A percentile compares a stretch with the other conserved stretches of the same genome.
These are phyloP conservation scores for Sindora glabra DNA, from an alignment of 306 rosid species.

Conservation along the genomic window DNA sequence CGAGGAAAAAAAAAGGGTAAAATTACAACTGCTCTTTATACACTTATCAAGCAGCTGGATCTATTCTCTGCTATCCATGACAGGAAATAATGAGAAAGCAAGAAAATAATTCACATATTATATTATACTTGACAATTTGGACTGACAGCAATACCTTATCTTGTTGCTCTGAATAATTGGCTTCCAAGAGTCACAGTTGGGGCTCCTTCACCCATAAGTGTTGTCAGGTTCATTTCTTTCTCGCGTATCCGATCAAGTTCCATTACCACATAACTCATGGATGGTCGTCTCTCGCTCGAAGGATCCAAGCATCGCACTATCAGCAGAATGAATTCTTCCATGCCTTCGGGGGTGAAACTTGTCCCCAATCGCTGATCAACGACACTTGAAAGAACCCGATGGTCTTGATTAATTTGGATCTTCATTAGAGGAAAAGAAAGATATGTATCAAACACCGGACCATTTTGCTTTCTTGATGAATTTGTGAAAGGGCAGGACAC, in stretches of 20 bases:
- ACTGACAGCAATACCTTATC: constrained; percentile 18
- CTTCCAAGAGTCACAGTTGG: constrained; percentile 73
- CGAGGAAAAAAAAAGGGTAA: not conserved
- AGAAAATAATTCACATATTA: constrained; percentile 36
- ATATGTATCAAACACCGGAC: not conserved
- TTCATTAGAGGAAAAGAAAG: constrained; percentile 2
- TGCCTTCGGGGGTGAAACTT: constrained; percentile 70
- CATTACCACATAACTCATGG: constrained; percentile 62
- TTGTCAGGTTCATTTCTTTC: constrained; percentile 75
- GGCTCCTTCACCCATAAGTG: constrained; percentile 84
- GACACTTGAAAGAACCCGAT: constrained; percentile 23
- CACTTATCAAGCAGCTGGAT: constrained; percentile 60
- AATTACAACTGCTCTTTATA: constrained; percentile 47
- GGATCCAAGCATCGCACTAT: constrained; percentile 42
- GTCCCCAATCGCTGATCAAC: constrained; percentile 57
- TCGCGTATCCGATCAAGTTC: constrained; percentile 71
- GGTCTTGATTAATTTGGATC: constrained; percentile 46
- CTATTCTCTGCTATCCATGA: constrained; percentile 27
- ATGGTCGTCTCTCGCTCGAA: constrained; percentile 72
- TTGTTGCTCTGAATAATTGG: constrained; percentile 48
- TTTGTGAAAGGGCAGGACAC: not conserved
- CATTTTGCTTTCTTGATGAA: not conserved
- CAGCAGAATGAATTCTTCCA: constrained; percentile 53
- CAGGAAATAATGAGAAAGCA: constrained; percentile 7
- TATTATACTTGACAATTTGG: constrained; percentile 21